phyloP scores from a whole-genome alignment of 306 rosid species.

The Prunus dulcis region DNA sequence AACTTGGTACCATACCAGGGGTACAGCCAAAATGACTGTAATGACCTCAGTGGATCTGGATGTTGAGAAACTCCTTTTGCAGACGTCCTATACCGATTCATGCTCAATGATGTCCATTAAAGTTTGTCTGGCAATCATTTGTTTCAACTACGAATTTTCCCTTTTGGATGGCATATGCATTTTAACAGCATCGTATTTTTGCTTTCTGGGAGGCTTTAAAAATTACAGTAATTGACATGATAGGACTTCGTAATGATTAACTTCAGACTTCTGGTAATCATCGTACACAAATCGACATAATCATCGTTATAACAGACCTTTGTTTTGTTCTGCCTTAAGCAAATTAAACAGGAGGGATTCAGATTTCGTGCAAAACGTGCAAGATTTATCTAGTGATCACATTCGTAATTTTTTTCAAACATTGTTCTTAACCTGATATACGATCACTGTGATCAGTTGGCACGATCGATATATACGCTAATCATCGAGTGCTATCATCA shows the following conservation, averaged over 20 bases:
- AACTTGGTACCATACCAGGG: not conserved
- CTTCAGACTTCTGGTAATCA: not conserved
- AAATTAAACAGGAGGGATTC: too few relatives aligned
- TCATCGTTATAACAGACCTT: too few relatives aligned
- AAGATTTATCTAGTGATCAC: not conserved
- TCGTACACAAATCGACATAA: too few relatives aligned
- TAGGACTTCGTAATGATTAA: too few relatives aligned
- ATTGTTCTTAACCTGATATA: not conserved
- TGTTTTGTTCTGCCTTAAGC: too few relatives aligned
- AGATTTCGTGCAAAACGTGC: not conserved
- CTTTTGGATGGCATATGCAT: not conserved
- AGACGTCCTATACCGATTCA: not conserved
- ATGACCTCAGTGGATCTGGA: not conserved
- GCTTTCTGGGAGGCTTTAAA: not conserved
- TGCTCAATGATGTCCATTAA: not conserved
- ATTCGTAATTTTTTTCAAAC: not conserved
- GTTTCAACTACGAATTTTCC: not conserved
- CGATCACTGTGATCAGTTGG: not conserved
- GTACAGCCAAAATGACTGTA: not conserved
- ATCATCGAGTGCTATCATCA: not conserved
- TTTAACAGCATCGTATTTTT: not conserved
- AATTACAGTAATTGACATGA: not conserved
- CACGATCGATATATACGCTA: not conserved
- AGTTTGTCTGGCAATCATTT: not conserved
- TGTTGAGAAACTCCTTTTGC: not conserved